These are phyloP conservation scores for Protea cynaroides DNA, from an alignment of 164 flowering plant species.

Conservation along the genomic window DNA sequence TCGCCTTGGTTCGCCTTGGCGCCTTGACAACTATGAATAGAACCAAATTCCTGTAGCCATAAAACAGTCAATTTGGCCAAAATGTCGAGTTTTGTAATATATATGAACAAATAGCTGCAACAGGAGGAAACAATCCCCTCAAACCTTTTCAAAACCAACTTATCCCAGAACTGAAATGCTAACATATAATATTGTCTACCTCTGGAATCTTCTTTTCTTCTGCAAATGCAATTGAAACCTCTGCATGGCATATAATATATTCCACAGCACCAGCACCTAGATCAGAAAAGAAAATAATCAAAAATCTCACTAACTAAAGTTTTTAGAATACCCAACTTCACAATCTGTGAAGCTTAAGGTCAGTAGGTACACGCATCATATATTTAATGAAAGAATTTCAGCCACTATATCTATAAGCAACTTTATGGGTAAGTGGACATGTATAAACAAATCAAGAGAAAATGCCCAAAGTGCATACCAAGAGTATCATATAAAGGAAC, in stretches of 20 bases:
- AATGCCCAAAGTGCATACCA: constrained; percentile 43
- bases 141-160: neutral
- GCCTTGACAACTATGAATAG: too few species aligned
- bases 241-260: constrained; percentile 81
- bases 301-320: neutral
- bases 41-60: neutral
- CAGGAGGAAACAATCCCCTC: neutral
- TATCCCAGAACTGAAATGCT: neutral
- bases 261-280: constrained; percentile 98
- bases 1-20: too few species aligned
- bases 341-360: neutral
- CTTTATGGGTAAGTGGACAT: neutral
- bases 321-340: neutral
- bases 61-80: neutral
- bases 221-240: constrained; percentile 71
- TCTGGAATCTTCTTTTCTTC: constrained; percentile 85
- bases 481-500: constrained; percentile 96
- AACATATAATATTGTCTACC: constrained; percentile 31
- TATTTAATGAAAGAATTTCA: neutral
- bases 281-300: constrained; percentile 6
- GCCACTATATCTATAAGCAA: neutral
- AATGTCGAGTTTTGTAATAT: neutral
- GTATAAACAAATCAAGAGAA: neutral
- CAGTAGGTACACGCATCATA: neutral
- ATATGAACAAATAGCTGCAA: neutral